phyloP scores from a whole-genome alignment of 345 rosid species.

The Pseudoturritis turrita region DNA sequence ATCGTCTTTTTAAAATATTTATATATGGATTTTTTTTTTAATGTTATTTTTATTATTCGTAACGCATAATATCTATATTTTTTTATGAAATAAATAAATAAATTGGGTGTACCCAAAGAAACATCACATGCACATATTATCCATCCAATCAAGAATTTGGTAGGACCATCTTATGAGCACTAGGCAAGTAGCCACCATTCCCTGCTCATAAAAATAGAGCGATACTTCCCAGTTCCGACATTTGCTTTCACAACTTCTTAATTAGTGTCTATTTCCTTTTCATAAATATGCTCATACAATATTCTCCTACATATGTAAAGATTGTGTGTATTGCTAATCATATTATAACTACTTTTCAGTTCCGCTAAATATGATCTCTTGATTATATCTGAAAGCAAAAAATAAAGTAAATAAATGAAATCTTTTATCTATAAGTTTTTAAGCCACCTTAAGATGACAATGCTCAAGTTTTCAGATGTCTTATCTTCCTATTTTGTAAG shows the following conservation, averaged over 20 bases:
- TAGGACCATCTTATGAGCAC: conserved; percentile 24
- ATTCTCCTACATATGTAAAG: neutral
- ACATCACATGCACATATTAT: conserved; percentile 26
- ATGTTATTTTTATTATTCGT: conserved; percentile 1
- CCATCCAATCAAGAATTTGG: conserved; percentile 27
- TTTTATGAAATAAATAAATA: neutral
- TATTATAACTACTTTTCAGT: neutral
- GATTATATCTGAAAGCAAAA: neutral
- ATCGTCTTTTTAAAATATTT: neutral
- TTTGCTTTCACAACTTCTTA: conserved; percentile 4
- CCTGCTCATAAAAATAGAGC: conserved; percentile 16
- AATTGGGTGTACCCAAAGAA: conserved; percentile 14
- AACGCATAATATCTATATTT: neutral
- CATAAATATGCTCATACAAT: neutral
- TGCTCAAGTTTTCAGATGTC: neutral
- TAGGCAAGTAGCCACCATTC: conserved; percentile 16
- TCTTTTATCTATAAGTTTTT: neutral
- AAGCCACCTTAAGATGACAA: neutral
- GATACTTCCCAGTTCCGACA: neutral
- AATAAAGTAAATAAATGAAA: neutral
- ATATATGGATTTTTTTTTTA: neutral
- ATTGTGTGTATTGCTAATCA: neutral
- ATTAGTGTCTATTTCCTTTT: neutral
- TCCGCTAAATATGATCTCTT: neutral
- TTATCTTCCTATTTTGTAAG: too few species aligned